phyloP scores from a whole-genome alignment of 805 yeast genomes.

The Yamadazyma akitaensis region DNA sequence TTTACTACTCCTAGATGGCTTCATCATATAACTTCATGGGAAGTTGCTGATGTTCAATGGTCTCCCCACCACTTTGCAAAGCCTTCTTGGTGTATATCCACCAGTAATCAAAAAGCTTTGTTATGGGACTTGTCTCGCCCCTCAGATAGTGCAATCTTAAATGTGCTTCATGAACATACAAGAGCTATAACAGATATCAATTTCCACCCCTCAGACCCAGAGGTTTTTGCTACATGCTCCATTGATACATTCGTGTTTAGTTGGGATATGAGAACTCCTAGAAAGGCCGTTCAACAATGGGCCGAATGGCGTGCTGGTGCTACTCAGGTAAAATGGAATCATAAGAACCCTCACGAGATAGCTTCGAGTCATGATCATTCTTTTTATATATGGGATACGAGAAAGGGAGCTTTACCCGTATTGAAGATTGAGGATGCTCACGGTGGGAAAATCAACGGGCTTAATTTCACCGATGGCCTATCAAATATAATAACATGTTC shows the following conservation, averaged over 20 bases:
- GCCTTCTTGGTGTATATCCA: conserved; percentile 89
- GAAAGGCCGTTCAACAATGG: conserved; percentile 67
- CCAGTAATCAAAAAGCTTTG: conserved; percentile 92
- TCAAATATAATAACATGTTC: conserved; percentile 75
- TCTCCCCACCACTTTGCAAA: conserved; percentile 78
- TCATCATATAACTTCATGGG: conserved; percentile 92
- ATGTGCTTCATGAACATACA: conserved; percentile 83
- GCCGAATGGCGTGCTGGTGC: conserved; percentile 98
- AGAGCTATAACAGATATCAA: conserved; percentile 95
- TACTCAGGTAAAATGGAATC: conserved; percentile 93
- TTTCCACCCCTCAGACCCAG: conserved; percentile 85
- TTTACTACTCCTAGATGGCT: conserved; percentile 93
- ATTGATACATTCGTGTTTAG: conserved; percentile 82
- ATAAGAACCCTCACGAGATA: conserved; percentile 65
- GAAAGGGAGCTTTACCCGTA: conserved; percentile 79
- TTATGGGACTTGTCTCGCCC: conserved; percentile 88
- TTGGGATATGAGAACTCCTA: conserved; percentile 88
- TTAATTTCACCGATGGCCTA: conserved; percentile 69
- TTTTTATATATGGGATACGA: conserved; percentile 81
- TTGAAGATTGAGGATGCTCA: conserved; percentile 66
- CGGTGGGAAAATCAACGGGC: conserved; percentile 80
- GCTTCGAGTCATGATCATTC: conserved; percentile 86
- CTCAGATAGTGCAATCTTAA: conserved; percentile 69
- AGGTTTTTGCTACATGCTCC: conserved; percentile 85
- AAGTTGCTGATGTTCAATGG: conserved; percentile 99